phyloP scores from a whole-genome alignment of 208 protist genomes.

The Leishmania turanica region DNA sequence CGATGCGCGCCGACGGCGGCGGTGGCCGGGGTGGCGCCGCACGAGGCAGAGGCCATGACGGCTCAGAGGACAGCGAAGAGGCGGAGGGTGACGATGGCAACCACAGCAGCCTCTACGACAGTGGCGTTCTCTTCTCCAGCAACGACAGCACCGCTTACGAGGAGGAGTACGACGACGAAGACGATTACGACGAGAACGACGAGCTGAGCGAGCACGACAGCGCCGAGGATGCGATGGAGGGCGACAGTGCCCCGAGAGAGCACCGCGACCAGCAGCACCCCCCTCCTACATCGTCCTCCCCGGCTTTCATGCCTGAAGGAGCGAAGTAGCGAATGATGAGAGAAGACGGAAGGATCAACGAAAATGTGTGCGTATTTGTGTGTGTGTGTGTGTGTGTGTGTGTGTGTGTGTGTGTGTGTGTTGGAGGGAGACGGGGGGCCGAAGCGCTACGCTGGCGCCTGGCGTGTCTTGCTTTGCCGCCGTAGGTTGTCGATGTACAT shows the following conservation, averaged over 20 bases:
- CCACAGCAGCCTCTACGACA: conserved; percentile 16
- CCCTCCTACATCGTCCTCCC: background rate
- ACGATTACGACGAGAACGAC: conserved; percentile 15
- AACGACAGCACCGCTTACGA: conserved; percentile 9
- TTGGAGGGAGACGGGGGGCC: background rate
- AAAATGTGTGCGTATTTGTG: background rate
- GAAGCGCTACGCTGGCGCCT: background rate
- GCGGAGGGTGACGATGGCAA: conserved; percentile 10
- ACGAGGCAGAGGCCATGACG: background rate
- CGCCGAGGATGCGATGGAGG: conserved; percentile 20
- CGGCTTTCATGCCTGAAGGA: background rate
- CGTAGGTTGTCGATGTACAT: background rate
- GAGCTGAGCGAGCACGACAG: conserved; percentile 15
- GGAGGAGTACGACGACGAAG: conserved; percentile 21
- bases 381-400: background rate
- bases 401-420: background rate
- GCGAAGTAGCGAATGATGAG: background rate
- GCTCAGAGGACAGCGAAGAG: conserved; percentile 17
- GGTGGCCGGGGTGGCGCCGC: background rate
- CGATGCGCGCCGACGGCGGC: conserved; percentile 44
- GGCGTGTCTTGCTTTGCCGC: background rate
- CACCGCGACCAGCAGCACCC: conserved; percentile 6
- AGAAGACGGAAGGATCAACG: background rate
- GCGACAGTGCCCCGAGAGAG: background rate
- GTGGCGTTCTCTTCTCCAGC: conserved; percentile 13